Conservation (phyloP, 2,329 filamentous ascomycete genomes). For the Capronia americana region DNA sequence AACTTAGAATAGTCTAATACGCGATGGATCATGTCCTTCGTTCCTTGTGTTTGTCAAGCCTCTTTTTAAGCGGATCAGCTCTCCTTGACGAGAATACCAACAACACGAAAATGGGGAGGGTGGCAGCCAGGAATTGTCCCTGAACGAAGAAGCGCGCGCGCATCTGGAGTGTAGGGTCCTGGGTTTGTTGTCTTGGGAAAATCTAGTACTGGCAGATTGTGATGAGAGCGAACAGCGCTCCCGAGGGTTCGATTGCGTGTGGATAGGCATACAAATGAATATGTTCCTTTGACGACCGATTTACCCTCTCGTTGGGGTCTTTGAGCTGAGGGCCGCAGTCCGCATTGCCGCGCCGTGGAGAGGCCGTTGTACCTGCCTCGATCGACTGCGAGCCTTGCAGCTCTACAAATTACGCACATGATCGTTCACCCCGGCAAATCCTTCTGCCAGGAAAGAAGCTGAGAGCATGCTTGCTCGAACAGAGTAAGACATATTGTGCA, state of each 20-base stretch:
- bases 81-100: conserved; percentile 23
- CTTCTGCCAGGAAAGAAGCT: not conserved
- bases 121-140: conserved; percentile 17
- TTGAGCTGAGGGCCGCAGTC: not conserved
- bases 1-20: conserved; percentile 39
- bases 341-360: not conserved
- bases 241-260: conserved; percentile 35
- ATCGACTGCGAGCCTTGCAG: not conserved
- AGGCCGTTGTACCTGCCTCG: not conserved
- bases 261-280: conserved; percentile 40
- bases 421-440: not conserved
- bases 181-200: conserved; percentile 33
- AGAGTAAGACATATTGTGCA: not conserved
- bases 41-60: conserved; percentile 26
- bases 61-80: conserved; percentile 24
- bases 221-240: conserved; percentile 35
- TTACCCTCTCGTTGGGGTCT: not conserved
- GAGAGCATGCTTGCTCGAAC: not conserved
- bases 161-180: conserved; percentile 23
- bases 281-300: conserved; percentile 30
- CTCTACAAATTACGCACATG: too few species aligned
- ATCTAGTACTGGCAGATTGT: conserved; percentile 38
- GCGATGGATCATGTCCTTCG: conserved; percentile 33
- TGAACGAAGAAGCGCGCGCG: conserved; percentile 26
- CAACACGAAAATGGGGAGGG: conserved; percentile 23